Conservation (phyloP, 805 yeast species). For the Metschnikowia lunata region DNA sequence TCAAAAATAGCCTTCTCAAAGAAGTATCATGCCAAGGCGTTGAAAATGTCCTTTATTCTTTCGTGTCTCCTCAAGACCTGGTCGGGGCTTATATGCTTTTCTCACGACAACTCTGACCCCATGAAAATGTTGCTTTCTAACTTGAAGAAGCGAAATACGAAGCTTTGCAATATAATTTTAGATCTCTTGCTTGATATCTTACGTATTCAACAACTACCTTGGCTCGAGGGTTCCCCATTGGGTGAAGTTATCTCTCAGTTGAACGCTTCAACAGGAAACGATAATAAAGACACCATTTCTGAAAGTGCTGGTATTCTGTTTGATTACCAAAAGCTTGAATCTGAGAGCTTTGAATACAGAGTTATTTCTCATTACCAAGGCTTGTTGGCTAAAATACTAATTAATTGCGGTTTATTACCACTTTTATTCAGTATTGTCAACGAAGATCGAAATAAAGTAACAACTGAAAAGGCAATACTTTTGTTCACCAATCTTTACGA, state of each 20-base stretch:
- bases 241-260: conserved; percentile 13
- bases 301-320: background rate
- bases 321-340: conserved; percentile 14
- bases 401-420: conserved; percentile 50
- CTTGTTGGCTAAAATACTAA: conserved; percentile 49
- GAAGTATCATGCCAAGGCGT: conserved; percentile 37
- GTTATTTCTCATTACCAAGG: conserved; percentile 64
- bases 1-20: conserved; percentile 7
- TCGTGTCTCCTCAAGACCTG: conserved; percentile 62
- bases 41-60: conserved; percentile 56
- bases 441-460: conserved; percentile 40
- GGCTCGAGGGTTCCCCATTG: conserved; percentile 30
- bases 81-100: conserved; percentile 69
- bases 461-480: conserved; percentile 55
- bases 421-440: conserved; percentile 43
- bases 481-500: conserved; percentile 60
- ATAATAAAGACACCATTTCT: background rate
- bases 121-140: conserved; percentile 57
- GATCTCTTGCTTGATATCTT: conserved; percentile 70
- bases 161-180: conserved; percentile 57
- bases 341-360: conserved; percentile 38
- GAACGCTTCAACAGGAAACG: conserved; percentile 8
- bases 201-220: conserved; percentile 53
- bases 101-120: conserved; percentile 51
- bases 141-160: conserved; percentile 53